phyloP scores from a whole-genome alignment of 106 monocot genomes.

The Chionographis japonica region DNA sequence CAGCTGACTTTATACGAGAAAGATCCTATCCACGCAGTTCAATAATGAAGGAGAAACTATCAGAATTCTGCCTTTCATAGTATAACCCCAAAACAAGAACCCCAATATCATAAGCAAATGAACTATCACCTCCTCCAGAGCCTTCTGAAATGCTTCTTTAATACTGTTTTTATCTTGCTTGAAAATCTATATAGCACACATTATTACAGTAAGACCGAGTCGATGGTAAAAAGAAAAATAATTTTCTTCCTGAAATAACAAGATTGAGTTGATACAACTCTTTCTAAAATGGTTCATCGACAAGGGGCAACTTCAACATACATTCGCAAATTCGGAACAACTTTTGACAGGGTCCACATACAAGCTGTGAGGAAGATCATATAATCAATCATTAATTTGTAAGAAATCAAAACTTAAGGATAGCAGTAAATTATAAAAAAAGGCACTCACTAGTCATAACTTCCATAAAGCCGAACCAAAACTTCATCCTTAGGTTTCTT shows the following conservation, averaged over 20 bases:
- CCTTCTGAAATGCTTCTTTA: conserved; percentile 32
- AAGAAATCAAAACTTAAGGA: neutral
- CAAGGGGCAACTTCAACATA: conserved; percentile 12
- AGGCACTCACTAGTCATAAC: conserved; percentile 44
- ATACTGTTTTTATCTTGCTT: conserved; percentile 29
- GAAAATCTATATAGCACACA: conserved; percentile 11
- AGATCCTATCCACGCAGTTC: conserved; percentile 20
- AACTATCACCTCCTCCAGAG: conserved; percentile 35
- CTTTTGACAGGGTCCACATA: conserved; percentile 38
- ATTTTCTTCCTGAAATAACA: too few species aligned
- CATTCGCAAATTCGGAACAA: conserved; percentile 35
- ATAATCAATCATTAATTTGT: neutral
- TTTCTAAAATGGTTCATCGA: neutral
- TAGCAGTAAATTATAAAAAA: neutral
- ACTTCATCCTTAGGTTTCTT: conserved; percentile 34
- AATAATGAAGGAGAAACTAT: neutral
- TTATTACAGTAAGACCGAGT: too few species aligned
- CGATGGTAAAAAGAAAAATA: too few species aligned
- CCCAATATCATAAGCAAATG: neutral
- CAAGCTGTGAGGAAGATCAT: conserved; percentile 15
- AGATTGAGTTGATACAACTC: too few species aligned
- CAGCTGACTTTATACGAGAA: conserved; percentile 7
- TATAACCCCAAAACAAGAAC: neutral
- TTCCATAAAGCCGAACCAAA: conserved; percentile 51
- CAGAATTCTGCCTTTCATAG: neutral